These are phyloP conservation scores for Thalassiosira hispida DNA, from an alignment of 352 stramenopile species.

Conservation along the genomic window DNA sequence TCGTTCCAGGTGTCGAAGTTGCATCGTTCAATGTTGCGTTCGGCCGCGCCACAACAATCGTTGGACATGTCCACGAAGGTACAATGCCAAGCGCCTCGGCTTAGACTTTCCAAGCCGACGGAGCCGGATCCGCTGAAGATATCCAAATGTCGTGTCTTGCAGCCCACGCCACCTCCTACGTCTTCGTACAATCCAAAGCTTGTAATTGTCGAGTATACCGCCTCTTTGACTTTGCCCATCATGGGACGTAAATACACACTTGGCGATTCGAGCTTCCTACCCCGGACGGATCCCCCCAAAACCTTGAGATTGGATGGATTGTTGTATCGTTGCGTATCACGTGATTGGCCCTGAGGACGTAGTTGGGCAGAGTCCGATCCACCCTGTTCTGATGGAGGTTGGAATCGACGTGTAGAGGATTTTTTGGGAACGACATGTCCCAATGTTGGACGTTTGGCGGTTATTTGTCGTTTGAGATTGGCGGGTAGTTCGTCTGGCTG, in stretches of 20 bases:
- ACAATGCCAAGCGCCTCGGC: slow-evolving; percentile 75
- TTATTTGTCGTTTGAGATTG: slow-evolving; percentile 75
- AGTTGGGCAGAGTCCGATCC: slow-evolving; percentile 64
- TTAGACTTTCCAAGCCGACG: slow-evolving; percentile 87
- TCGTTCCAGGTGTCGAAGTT: slow-evolving; percentile 59
- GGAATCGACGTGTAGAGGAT: slow-evolving; percentile 34
- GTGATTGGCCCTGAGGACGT: slow-evolving; percentile 69
- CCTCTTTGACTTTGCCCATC: slow-evolving; percentile 90
- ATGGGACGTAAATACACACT: slow-evolving; percentile 88
- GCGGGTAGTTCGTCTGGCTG: slow-evolving; percentile 54
- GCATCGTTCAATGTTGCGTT: slow-evolving; percentile 78
- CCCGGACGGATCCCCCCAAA: slow-evolving; percentile 70
- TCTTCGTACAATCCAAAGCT: slow-evolving; percentile 86
- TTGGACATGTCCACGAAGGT: slow-evolving; percentile 88
- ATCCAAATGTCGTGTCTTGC: slow-evolving; percentile 83
- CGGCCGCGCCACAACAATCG: slow-evolving; percentile 83
- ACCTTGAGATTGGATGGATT: slow-evolving; percentile 82
- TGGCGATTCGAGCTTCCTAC: slow-evolving; percentile 79
- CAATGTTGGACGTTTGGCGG: slow-evolving; percentile 65
- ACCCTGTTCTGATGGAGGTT: slow-evolving; percentile 39
- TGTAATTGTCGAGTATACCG: slow-evolving; percentile 86
- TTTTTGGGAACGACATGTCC: slow-evolving; percentile 79
- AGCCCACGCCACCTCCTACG: slow-evolving; percentile 13
- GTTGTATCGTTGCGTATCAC: slow-evolving; percentile 64
- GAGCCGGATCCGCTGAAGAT: slow-evolving; percentile 87